A percentile compares a stretch with the other conserved stretches of the same genome.
phyloP scores from a whole-genome alignment of 192 early-diverging fungal genomes.

The Coemansia interrupta region DNA sequence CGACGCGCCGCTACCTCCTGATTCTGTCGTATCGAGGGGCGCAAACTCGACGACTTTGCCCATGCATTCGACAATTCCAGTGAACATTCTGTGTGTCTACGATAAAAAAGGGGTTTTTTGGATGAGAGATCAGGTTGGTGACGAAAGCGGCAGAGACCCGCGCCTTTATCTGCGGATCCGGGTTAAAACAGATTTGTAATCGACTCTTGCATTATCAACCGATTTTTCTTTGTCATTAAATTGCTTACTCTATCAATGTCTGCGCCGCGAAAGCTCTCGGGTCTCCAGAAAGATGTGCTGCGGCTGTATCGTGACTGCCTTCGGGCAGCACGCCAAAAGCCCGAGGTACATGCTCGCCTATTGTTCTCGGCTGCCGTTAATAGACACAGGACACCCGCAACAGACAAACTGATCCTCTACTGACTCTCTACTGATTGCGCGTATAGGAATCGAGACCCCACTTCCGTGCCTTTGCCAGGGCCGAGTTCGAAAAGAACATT shows the following conservation, averaged over 20 bases:
- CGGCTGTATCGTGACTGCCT: slow-evolving; percentile 69
- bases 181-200: no score
- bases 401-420: neutral
- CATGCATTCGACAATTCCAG: slow-evolving; percentile 93
- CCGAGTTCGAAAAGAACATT: slow-evolving; percentile 62
- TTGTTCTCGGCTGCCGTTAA: neutral
- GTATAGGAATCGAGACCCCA: slow-evolving; percentile 58
- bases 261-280: slow-evolving; percentile 53
- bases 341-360: slow-evolving; percentile 43
- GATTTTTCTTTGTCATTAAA: neutral
- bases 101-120: slow-evolving; percentile 2
- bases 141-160: neutral
- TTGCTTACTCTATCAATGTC: slow-evolving; percentile 4
- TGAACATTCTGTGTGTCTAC: slow-evolving; percentile 70
- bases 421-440: neutral
- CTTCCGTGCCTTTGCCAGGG: slow-evolving; percentile 65
- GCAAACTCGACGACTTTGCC: slow-evolving; percentile 69
- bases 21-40: slow-evolving; percentile 65
- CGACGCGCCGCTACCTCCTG: slow-evolving; percentile 85
- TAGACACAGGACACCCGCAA: neutral
- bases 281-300: slow-evolving; percentile 64
- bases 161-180: no score
- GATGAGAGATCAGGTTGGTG: neutral
- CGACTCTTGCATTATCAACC: no score
- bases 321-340: slow-evolving; percentile 61